phyloP scores from a whole-genome alignment of 208 protist genomes.

The Wallacemonas sp. region DNA sequence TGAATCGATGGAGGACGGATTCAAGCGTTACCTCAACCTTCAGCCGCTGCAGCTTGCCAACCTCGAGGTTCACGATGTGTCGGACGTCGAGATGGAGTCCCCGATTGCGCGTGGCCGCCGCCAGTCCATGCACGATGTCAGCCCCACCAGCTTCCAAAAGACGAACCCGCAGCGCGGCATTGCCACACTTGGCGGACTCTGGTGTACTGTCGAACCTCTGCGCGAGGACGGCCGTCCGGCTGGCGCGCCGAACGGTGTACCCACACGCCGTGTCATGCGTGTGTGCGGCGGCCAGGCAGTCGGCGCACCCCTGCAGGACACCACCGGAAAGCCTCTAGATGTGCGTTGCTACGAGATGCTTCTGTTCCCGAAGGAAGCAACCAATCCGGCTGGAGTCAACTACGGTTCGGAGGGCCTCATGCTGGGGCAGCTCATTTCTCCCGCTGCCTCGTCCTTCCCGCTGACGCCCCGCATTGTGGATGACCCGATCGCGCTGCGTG shows the following conservation, averaged over 20 bases:
- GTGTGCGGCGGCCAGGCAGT: conserved; percentile 70
- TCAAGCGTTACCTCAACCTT: conserved; percentile 59
- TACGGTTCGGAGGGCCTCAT: conserved; percentile 62
- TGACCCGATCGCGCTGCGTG: conserved; percentile 47
- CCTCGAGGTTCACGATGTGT: conserved; percentile 43
- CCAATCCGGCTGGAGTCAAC: conserved; percentile 47
- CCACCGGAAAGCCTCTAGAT: conserved; percentile 30
- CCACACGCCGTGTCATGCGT: conserved; percentile 62
- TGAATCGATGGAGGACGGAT: conserved; percentile 35
- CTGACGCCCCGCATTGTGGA: conserved; percentile 67
- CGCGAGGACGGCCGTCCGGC: conserved; percentile 44
- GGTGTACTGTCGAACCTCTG: conserved; percentile 66
- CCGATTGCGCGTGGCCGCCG: conserved; percentile 10
- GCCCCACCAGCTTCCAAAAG: conserved; percentile 13
- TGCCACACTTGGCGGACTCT: conserved; percentile 65
- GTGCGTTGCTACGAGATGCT: conserved; percentile 76
- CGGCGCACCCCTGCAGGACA: conserved; percentile 24
- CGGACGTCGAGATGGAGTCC: conserved; percentile 26
- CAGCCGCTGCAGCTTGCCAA: conserved; percentile 71
- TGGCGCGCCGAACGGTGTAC: conserved; percentile 21
- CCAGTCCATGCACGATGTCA: conserved; percentile 10
- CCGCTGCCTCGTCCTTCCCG: conserved; percentile 60
- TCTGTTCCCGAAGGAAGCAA: conserved; percentile 63
- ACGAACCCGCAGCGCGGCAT: conserved; percentile 31
- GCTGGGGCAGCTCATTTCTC: conserved; percentile 60